These are phyloP conservation scores for Colletotrichum ledebouriae DNA, from an alignment of 2,329 filamentous ascomycete species.

Conservation along the genomic window DNA sequence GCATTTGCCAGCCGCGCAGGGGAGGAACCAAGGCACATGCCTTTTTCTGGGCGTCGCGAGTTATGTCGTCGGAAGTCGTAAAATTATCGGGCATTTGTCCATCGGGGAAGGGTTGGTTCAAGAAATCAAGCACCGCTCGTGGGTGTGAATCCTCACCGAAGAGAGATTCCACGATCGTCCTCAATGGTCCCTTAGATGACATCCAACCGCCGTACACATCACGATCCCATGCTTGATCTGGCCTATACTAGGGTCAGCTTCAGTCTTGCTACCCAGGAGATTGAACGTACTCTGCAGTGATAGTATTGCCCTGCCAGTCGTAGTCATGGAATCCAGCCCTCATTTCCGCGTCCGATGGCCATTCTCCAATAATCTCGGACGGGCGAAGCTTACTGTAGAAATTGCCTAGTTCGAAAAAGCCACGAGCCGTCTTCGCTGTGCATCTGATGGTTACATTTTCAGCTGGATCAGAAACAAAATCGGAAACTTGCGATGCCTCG, in stretches of 20 bases:
- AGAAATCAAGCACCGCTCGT: constrained; percentile 23
- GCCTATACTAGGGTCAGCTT: constrained; percentile 17
- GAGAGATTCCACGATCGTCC: constrained; percentile 31
- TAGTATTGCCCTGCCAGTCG: constrained; percentile 35
- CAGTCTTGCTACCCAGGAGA: background rate
- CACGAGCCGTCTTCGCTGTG: constrained; percentile 29
- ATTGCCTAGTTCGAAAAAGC: constrained; percentile 41
- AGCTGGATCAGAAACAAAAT: constrained; percentile 12
- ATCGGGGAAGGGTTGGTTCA: constrained; percentile 30
- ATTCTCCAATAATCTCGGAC: constrained; percentile 25
- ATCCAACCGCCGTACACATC: constrained; percentile 32
- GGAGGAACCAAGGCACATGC: constrained; percentile 31
- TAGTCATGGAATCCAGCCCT: constrained; percentile 40
- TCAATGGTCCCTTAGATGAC: constrained; percentile 30
- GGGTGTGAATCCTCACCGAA: constrained; percentile 38
- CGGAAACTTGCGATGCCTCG: constrained; percentile 11
- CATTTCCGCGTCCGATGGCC: constrained; percentile 39
- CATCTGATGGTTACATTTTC: constrained; percentile 39
- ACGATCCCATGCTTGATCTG: constrained; percentile 24
- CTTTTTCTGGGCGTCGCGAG: constrained; percentile 1
- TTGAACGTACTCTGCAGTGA: constrained; percentile 34
- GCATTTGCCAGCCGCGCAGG: constrained; percentile 33
- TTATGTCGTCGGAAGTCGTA: background rate
- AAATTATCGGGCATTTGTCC: constrained; percentile 12
- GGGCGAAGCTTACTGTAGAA: constrained; percentile 18